phyloP scores from a whole-genome alignment of 768 basidiomycete species.

The Amanita molliuscula region DNA sequence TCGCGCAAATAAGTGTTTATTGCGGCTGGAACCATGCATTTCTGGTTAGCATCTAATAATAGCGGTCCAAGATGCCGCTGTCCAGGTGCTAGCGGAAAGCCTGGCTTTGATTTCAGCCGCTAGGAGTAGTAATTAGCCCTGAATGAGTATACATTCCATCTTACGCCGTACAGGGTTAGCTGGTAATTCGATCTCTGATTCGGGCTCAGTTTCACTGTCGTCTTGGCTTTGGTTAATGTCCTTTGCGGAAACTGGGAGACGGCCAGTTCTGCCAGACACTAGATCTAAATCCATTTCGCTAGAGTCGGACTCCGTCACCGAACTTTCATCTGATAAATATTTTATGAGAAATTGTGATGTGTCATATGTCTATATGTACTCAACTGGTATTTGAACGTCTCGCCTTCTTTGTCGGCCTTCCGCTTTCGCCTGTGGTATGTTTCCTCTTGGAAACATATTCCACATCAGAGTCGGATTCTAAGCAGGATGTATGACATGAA shows the following conservation, averaged over 20 bases:
- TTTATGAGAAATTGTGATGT: conserved; percentile 8
- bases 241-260: background rate
- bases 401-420: conserved; percentile 7
- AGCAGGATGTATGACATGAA: background rate
- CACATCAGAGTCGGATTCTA: conserved; percentile 1
- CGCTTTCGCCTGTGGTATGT: background rate
- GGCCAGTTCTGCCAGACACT: conserved; percentile 1
- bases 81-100: conserved; percentile 35
- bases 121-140: conserved; percentile 11
- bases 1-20: conserved; percentile 84
- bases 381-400: conserved; percentile 1
- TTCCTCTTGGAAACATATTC: conserved; percentile 1
- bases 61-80: conserved; percentile 36
- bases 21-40: conserved; percentile 46
- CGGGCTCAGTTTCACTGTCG: conserved; percentile 11
- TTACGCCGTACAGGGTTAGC: conserved; percentile 14
- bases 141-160: background rate
- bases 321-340: conserved; percentile 12
- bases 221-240: background rate
- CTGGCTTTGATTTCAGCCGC: conserved; percentile 39
- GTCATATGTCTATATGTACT: background rate
- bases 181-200: conserved; percentile 20
- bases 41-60: conserved; percentile 35
- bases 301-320: conserved; percentile 37
- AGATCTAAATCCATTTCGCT: conserved; percentile 9